Base-by-base conservation (phyloP, 139 green algal species). In the Diplosphaera chodatii region DNA sequence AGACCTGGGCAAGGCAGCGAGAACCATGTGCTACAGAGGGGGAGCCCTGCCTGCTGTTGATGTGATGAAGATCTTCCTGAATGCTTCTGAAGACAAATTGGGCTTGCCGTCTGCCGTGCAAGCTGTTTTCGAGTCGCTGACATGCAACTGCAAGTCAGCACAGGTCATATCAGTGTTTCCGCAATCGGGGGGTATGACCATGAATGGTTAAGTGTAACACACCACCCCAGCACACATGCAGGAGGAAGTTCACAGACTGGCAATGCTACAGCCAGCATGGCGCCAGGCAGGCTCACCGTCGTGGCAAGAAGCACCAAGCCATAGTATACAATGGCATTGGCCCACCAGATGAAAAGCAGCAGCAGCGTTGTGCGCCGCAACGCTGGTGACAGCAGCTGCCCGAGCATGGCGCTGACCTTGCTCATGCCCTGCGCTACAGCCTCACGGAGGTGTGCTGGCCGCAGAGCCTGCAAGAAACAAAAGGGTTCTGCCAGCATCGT, bases 271-370 rank as follows among this genome's bases (percentile, higher is more conserved):
- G 27, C 20, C 28, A 29, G 31, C 0, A 15, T n/a, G n/a, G n/a
- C n/a, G n/a, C n/a, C n/a, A n/a, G n/a, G n/a, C n/a, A n/a, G 30
- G 29, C 67, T 32, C 33, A 92, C 77, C 63, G 82, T 70, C 0
- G 83, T 89, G 2, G 83, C 89, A 4, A 96, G 78, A 30, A 94
- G 74, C 29, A 96, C 90, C 21, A 93, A 32, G 20, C 90, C 90
- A 66, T 96, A 95, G 75, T 93, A 93, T 1, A 72, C 78, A 55
- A 94, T 76, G 0, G 88, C 86, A 41, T 85, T 86, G 28, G 72
- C 73, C 30, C 86, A 87, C 79, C 90, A 95, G 2, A 91, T 84
- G 62, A 85, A 71, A 69, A 82, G 84, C 33, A 96, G 76, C 34
- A 96, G 37, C 32, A 85, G 41, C 15, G 86, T 90, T 0, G 84